Percentiles rank a stretch among this genome's conserved stretches.
phyloP scores from a whole-genome alignment of 331 rosid genomes.

The Quercus phellos region DNA sequence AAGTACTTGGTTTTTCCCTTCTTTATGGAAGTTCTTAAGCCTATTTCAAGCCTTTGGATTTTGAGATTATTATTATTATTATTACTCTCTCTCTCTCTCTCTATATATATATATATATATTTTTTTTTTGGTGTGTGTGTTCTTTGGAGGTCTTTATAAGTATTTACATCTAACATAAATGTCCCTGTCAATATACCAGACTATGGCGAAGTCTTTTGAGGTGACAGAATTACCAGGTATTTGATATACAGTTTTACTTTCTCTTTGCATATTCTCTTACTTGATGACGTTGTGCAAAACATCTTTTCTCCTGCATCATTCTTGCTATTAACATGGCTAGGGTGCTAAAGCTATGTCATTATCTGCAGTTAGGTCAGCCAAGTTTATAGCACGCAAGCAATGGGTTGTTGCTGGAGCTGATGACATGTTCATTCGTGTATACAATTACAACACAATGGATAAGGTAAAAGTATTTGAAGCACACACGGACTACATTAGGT shows the following conservation, averaged over 20 bases:
- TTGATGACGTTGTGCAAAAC: conserved; percentile 13
- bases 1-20: background rate
- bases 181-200: conserved; percentile 46
- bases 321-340: conserved; percentile 1
- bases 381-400: conserved; percentile 67
- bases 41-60: background rate
- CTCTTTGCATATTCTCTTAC: conserved; percentile 9
- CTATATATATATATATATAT: background rate
- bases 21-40: background rate
- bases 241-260: conserved; percentile 3
- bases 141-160: conserved; percentile 7
- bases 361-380: conserved; percentile 63
- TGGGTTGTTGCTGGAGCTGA: conserved; percentile 83
- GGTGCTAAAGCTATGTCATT: conserved; percentile 27
- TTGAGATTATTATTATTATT: background rate
- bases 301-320: conserved; percentile 14
- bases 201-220: conserved; percentile 96
- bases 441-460: conserved; percentile 72
- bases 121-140: background rate
- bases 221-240: conserved; percentile 95
- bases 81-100: background rate
- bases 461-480: conserved; percentile 62
- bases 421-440: conserved; percentile 63
- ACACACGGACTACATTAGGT: conserved; percentile 62
- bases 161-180: conserved; percentile 26